Evolutionary conservation across 1,139 yeast genomes (phyloP).

Genomic region (Hyphopichia khmerensis): DNA sequence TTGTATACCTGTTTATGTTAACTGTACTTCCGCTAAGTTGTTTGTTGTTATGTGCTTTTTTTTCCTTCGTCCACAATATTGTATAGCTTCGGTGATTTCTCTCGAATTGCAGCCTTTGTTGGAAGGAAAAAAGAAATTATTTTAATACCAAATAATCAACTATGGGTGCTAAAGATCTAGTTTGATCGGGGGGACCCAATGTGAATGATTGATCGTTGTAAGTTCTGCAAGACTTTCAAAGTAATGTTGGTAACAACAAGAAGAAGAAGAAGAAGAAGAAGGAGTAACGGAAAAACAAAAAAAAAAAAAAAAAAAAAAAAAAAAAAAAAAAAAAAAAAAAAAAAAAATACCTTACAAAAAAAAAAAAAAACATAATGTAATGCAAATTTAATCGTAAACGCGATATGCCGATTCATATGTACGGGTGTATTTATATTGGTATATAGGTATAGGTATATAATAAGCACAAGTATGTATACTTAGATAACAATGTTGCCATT

Average conservation of each 20-base stretch:
- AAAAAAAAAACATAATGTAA: too few species aligned
- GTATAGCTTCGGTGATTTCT: neutral
- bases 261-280: neutral
- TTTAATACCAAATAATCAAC: too few species aligned
- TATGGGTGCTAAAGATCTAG: neutral
- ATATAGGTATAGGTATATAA: too few species aligned
- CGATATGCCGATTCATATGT: neutral
- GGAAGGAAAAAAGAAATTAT: neutral
- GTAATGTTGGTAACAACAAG: too few species aligned
- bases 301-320: neutral
- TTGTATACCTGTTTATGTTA: too few species aligned
- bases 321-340: neutral
- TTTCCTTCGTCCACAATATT: too few species aligned
- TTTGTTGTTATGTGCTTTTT: neutral
- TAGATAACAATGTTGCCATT: conserved; percentile 23
- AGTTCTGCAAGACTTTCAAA: neutral
- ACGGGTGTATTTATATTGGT: neutral
- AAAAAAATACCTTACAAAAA: neutral
- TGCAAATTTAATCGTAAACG: neutral
- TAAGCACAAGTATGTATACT: too few species aligned
- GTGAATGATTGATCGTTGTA: neutral
- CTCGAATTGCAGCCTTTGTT: conserved; percentile 1
- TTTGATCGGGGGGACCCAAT: neutral
- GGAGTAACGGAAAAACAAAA: neutral
- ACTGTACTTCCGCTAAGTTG: neutral